Evolutionary conservation across 1,284 basidiomycete species (phyloP).

Genomic region (Mycena sp.): DNA sequence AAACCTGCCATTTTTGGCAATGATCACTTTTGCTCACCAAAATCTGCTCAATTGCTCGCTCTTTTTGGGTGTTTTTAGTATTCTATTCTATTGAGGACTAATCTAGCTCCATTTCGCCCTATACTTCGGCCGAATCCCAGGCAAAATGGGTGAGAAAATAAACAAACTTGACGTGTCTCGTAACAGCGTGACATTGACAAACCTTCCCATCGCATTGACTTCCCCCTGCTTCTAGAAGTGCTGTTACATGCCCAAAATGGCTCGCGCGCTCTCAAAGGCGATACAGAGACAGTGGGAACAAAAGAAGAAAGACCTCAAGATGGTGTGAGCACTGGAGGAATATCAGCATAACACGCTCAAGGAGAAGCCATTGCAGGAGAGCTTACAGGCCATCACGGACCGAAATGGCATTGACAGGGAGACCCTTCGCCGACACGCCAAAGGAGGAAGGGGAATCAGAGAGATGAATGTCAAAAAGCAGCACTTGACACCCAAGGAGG

Average conservation of each 20-base stretch:
- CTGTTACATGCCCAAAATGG: neutral
- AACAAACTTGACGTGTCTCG: neutral
- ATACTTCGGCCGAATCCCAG: neutral
- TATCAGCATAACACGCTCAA: slow-evolving; percentile 12
- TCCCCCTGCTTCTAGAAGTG: neutral
- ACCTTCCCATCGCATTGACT: neutral
- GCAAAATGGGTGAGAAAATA: slow-evolving; percentile 5
- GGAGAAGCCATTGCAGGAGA: neutral
- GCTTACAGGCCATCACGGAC: neutral
- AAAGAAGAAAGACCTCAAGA: neutral
- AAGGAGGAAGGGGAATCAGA: slow-evolving; percentile 10
- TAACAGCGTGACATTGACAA: slow-evolving; percentile 7
- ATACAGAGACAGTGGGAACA: neutral
- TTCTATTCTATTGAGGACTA: neutral
- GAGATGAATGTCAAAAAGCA: slow-evolving; percentile 11
- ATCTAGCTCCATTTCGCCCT: neutral
- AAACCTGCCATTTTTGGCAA: neutral
- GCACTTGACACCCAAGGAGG: slow-evolving; percentile 7
- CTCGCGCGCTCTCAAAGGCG: neutral
- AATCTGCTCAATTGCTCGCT: neutral
- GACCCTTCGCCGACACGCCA: slow-evolving; percentile 3
- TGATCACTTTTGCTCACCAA: neutral
- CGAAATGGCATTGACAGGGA: slow-evolving; percentile 7
- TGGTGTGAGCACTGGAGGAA: neutral
- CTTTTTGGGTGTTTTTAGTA: neutral